Conservation (phyloP, 2,329 filamentous ascomycete genomes). For the Phaeosphaeriaceae sp. region DNA sequence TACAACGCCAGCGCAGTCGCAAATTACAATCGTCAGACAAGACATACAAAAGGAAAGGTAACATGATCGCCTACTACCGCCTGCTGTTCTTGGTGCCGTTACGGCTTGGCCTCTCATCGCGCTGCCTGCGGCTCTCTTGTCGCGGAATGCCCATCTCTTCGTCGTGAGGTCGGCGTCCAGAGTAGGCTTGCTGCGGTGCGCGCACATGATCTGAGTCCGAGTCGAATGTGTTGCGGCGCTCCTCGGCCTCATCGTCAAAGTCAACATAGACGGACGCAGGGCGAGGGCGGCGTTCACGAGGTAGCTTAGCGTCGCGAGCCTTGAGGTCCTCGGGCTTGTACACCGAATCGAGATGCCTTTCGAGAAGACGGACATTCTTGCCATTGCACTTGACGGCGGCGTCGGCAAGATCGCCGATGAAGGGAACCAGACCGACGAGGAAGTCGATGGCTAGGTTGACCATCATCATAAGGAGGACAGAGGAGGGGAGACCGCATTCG, state of each 20-base stretch:
- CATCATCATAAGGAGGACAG: conserved; percentile 74
- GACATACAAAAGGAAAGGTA: background rate
- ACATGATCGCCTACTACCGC: conserved; percentile 8
- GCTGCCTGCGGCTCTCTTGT: conserved; percentile 26
- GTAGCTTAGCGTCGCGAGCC: conserved; percentile 24
- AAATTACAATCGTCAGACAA: conserved; percentile 6
- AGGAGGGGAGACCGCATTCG: conserved; percentile 74
- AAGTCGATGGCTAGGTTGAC: conserved; percentile 81
- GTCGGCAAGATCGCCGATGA: conserved; percentile 78
- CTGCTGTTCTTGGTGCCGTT: conserved; percentile 32
- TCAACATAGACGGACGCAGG: conserved; percentile 58
- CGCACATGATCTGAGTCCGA: conserved; percentile 35
- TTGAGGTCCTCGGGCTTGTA: conserved; percentile 58
- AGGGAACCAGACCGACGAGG: conserved; percentile 73
- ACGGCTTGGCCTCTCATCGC: conserved; percentile 30
- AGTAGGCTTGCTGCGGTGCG: conserved; percentile 37
- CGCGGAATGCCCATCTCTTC: conserved; percentile 42
- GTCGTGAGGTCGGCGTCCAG: conserved; percentile 33
- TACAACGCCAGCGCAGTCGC: background rate
- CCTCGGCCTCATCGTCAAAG: conserved; percentile 49
- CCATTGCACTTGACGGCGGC: conserved; percentile 78
- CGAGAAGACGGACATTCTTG: conserved; percentile 74
- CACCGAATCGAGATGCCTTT: conserved; percentile 71
- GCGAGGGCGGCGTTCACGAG: conserved; percentile 37
- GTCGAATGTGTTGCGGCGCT: conserved; percentile 29